A percentile compares a stretch with the other conserved stretches of the same genome.
These are phyloP conservation scores for Symbiodinium pilosum DNA, from an alignment of 73 alveolate species.

Conservation along the genomic window DNA sequence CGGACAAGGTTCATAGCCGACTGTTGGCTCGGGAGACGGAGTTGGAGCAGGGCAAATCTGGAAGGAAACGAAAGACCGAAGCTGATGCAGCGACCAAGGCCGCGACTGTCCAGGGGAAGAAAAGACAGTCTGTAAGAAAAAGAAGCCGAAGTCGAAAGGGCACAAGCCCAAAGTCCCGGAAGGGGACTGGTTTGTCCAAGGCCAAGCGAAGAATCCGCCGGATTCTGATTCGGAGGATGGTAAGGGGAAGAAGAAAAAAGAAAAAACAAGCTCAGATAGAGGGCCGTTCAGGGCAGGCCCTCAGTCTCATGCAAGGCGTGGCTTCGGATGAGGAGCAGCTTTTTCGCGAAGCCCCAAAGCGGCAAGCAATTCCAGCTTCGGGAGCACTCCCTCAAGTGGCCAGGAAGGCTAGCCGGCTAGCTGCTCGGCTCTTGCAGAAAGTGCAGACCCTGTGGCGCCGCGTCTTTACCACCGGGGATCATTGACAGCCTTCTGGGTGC, in stretches of 20 bases:
- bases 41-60: not conserved
- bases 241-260: not conserved
- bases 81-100: not conserved
- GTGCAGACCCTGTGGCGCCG: too few relatives aligned
- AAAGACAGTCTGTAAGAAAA: not conserved
- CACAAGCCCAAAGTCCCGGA: not conserved
- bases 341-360: too few relatives aligned
- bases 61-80: not conserved
- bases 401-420: too few relatives aligned
- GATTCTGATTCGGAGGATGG: not conserved
- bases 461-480: too few relatives aligned
- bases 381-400: too few relatives aligned
- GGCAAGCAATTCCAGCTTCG: too few relatives aligned
- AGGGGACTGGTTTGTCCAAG: not conserved
- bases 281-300: not conserved
- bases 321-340: too few relatives aligned
- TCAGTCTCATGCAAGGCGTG: not conserved
- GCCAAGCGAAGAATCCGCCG: not conserved
- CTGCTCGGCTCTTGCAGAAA: too few relatives aligned
- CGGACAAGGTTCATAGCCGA: not conserved
- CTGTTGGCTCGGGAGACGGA: not conserved
- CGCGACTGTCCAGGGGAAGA: not conserved
- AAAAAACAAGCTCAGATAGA: not conserved
- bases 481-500: too few relatives aligned
- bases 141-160: too few relatives aligned